Evolutionary conservation across 208 protist genomes (phyloP), one percentile per base, ranked within the genome.

Genomic region (Chromosphaera perkinsii): DNA sequence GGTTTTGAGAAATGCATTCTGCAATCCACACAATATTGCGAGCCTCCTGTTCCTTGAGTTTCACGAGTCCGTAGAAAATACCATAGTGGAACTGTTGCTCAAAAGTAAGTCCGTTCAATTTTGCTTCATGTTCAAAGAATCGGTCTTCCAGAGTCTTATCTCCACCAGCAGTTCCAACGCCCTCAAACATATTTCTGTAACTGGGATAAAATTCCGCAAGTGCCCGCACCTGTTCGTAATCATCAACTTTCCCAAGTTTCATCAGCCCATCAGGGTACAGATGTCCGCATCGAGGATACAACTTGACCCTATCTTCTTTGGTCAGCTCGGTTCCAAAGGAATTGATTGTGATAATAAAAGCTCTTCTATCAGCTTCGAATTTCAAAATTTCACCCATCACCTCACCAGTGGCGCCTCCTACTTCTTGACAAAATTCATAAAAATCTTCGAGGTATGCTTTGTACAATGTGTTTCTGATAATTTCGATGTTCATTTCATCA

Each of bases 401-500:
- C 37, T 83, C 66, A 26, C 48, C 60, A 9, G 84, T 89, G 49
- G 61, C 55, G 39, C 77, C 79, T 39, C 84, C 84, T 7, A 87
- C 45, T 2, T 72, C 36, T 65, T 90, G 73, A 79, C 86, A 92
- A 61, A 96, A 95, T 32, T 88, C 73, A 75, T 96, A 94, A 79
- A 99, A 99, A 75, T 96, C 91, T 76, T 98, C 92, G 48, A 98
- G 88, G 82, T 97, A 99, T 37, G 89, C 48, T 86, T 97, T 97
- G 79, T 98, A 90, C 31, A 99, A 81, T 0, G 93, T 88, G 69
- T 92, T 94, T 40, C 93, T 87, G 69, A 99, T 96, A 77, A 94
- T 94, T 76, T 99, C 96, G 52, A 98, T 92, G 58, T 95, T 91
- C 47, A 96, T 77, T 58, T 92, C 87, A 60, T 85, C 77, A 4